Evolutionary conservation across 805 yeast genomes (phyloP).

Genomic region (Wickerhamiella azyma): DNA sequence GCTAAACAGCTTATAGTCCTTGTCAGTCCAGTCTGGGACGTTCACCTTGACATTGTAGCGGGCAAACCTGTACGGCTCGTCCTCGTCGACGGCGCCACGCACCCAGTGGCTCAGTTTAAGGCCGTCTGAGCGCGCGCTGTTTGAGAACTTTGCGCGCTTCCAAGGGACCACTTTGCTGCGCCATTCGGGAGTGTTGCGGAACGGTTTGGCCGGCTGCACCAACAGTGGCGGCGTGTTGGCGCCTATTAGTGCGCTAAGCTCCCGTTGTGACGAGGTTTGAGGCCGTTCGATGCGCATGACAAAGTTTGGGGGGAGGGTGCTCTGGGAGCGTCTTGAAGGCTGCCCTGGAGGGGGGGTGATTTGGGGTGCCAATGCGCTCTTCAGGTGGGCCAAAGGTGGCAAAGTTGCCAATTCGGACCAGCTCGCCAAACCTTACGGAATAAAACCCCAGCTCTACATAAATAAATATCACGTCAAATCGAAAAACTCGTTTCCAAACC

Average conservation of each 20-base stretch:
- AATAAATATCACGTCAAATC: not conserved
- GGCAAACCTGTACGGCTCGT: slow-evolving; percentile 50
- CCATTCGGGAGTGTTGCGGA: slow-evolving; percentile 51
- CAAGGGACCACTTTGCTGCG: slow-evolving; percentile 66
- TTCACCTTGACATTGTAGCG: slow-evolving; percentile 57
- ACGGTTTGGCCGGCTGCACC: slow-evolving; percentile 36
- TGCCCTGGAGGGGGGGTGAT: no score
- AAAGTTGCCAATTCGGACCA: no score
- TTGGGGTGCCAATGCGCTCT: no score
- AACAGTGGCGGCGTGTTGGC: slow-evolving; percentile 79
- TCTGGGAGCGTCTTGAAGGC: no score
- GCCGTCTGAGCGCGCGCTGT: slow-evolving; percentile 41
- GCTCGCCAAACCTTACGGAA: no score
- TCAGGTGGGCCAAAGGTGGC: no score
- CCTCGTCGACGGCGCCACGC: slow-evolving; percentile 44
- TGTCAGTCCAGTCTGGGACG: slow-evolving; percentile 52
- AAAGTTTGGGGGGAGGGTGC: no score
- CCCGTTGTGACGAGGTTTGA: slow-evolving; percentile 69
- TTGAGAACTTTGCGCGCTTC: slow-evolving; percentile 52
- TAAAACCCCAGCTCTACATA: no score
- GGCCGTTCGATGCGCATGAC: slow-evolving; percentile 4
- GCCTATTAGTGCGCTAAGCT: slow-evolving; percentile 75
- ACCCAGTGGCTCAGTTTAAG: slow-evolving; percentile 72
- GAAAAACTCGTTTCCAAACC: slow-evolving; percentile 2
- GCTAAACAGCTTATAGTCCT: slow-evolving; percentile 45